phyloP scores from a whole-genome alignment of 2,329 filamentous ascomycete genomes.

The Hypoxylon sp. region DNA sequence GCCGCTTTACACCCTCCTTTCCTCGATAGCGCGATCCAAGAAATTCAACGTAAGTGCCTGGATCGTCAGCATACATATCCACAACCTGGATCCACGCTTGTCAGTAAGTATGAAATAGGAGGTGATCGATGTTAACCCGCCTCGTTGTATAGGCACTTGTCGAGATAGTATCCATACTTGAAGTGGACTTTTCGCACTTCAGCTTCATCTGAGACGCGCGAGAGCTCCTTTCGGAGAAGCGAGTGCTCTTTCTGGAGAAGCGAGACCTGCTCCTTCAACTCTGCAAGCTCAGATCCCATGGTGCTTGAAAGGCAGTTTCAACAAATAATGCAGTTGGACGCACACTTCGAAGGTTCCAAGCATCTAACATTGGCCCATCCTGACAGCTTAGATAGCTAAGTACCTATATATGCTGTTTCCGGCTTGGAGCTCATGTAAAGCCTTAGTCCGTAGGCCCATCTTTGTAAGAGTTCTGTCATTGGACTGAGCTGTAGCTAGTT shows the following conservation, averaged over 20 bases:
- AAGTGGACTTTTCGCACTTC: conserved; percentile 68
- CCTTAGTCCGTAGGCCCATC: conserved; percentile 21
- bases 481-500: conserved; percentile 27
- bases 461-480: conserved; percentile 39
- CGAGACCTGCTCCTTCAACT: conserved; percentile 56
- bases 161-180: conserved; percentile 71
- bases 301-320: conserved; percentile 15
- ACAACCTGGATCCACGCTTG: conserved; percentile 54
- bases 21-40: conserved; percentile 66
- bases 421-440: conserved; percentile 11
- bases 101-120: conserved; percentile 11
- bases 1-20: conserved; percentile 64
- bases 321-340: not conserved
- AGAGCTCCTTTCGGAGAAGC: conserved; percentile 54
- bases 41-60: conserved; percentile 68
- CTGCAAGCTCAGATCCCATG: conserved; percentile 55
- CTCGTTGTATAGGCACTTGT: conserved; percentile 71
- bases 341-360: not conserved
- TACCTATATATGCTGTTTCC: conserved; percentile 22
- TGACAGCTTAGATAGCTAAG: conserved; percentile 12
- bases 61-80: conserved; percentile 65
- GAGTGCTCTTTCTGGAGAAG: conserved; percentile 53
- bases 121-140: conserved; percentile 47
- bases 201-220: conserved; percentile 61
- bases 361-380: not conserved